Evolutionary conservation across 1,284 basidiomycete species (phyloP), one percentile per base, ranked within the genome.

Genomic region (Testicularia cyperi): DNA sequence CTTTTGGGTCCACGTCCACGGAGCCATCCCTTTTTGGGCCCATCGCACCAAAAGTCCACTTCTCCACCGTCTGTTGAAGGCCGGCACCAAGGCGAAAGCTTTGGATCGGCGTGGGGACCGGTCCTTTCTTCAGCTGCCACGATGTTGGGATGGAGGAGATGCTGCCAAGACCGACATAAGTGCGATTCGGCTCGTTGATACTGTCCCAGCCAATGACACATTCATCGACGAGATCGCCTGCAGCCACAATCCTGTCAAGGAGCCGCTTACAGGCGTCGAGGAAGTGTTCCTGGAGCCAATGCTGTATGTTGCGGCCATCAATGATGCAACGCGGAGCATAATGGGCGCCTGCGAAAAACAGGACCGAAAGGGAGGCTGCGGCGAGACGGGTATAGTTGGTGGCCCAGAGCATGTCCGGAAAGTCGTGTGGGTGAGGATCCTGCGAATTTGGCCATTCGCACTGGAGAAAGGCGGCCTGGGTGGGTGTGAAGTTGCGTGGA

Each of bases 201-300:
- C 86, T 88, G 75, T 98, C 94, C 94, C 94, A 97, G 0, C 94
- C 94, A 45, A 97, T 86, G 19, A 98, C 84, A 60, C 89, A 91
- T 31, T 85, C 84, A 35, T 97, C 92, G 20, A 88, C 78, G 15
- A 97, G 79, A 35, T 84, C 86, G 0, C 86, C 87, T 0, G 86
- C 88, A 12, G 83, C 83, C 2, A 52, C 47, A 31, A 98, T 87
- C 20, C 83, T 82, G 68, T 88, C 83, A 0, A 88, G 90, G 25
- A 98, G 82, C 26, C 80, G 78, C 0, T 83, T 84, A 61, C 88
- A 83, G 0, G 94, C 91, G 16, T 82, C 81, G 65, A 92, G 84
- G 75, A 83, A 97, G 75, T 94, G 91, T 2, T 81, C 79, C 75
- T 96, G 90, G 1, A 98, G 83, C 72, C 85, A 97, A 70, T 96